Evolutionary conservation across 2,329 filamentous ascomycete genomes (phyloP).

Genomic region (Apiospora malaysiana): DNA sequence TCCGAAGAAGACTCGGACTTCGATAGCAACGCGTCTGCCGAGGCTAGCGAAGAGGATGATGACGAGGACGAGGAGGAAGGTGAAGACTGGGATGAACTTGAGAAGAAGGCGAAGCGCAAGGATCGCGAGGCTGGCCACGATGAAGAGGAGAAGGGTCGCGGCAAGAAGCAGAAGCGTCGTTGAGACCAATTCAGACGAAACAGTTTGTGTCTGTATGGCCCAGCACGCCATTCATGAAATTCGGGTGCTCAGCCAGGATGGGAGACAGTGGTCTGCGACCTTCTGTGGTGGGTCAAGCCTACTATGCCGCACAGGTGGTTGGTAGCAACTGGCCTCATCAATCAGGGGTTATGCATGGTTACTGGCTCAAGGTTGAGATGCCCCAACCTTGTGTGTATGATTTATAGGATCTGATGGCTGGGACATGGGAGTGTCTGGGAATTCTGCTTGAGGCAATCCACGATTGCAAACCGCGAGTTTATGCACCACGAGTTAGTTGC

Average conservation of each 20-base stretch:
- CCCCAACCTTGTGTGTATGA: neutral
- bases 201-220: neutral
- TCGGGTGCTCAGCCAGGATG: neutral
- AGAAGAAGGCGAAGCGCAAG: slow-evolving; percentile 87
- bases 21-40: slow-evolving; percentile 84
- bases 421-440: neutral
- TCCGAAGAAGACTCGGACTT: slow-evolving; percentile 89
- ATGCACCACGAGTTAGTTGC: neutral
- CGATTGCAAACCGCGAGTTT: neutral
- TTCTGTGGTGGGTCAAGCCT: neutral
- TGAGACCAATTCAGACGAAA: neutral
- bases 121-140: slow-evolving; percentile 73
- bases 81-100: slow-evolving; percentile 93
- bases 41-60: slow-evolving; percentile 77
- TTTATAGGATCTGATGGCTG: neutral
- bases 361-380: neutral
- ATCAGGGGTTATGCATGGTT: neutral
- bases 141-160: slow-evolving; percentile 62
- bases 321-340: neutral
- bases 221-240: neutral
- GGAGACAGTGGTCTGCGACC: neutral
- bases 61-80: slow-evolving; percentile 81
- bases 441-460: neutral
- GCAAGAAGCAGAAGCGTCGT: slow-evolving; percentile 19
- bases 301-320: neutral